Conservation (phyloP, 75 land plant species). For the Adiantum capillusveneris region DNA sequence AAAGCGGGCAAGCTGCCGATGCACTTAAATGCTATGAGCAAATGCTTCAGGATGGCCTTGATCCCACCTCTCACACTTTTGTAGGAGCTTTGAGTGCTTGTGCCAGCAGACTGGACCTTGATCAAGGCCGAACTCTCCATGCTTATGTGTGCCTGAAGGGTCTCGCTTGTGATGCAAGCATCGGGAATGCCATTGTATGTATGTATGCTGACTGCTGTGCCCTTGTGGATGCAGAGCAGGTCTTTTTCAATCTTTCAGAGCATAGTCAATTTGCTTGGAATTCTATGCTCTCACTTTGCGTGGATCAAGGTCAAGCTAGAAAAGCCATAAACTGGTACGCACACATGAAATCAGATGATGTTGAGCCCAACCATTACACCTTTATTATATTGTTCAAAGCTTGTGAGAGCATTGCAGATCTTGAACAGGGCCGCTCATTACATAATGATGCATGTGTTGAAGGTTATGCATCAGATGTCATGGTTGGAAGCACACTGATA, state of each 20-base stretch:
- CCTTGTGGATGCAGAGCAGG: constrained; percentile 11
- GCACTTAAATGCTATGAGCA: constrained; percentile 6
- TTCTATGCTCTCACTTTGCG: constrained; percentile 21
- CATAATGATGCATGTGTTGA: background rate
- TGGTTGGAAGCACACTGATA: background rate
- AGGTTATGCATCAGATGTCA: background rate
- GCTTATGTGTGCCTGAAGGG: constrained; percentile 8
- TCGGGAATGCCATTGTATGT: constrained; percentile 22
- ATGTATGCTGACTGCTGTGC: constrained; percentile 35
- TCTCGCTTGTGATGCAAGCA: constrained; percentile 9
- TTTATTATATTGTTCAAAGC: constrained; percentile 10
- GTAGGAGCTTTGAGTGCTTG: constrained; percentile 16
- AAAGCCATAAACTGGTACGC: constrained; percentile 8
- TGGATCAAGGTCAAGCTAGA: constrained; percentile 2
- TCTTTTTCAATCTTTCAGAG: background rate
- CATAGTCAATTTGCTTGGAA: constrained; percentile 19
- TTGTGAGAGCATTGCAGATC: background rate
- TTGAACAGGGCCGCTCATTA: background rate
- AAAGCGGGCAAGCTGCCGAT: background rate
- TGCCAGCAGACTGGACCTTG: background rate
- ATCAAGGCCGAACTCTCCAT: constrained; percentile 3
- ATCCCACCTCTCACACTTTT: constrained; percentile 16
- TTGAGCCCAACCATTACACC: constrained; percentile 14
- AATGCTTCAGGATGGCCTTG: constrained; percentile 8
- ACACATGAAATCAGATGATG: constrained; percentile 14